Conservation (phyloP, 1,139 yeast species). For the Taphrina pruni region DNA sequence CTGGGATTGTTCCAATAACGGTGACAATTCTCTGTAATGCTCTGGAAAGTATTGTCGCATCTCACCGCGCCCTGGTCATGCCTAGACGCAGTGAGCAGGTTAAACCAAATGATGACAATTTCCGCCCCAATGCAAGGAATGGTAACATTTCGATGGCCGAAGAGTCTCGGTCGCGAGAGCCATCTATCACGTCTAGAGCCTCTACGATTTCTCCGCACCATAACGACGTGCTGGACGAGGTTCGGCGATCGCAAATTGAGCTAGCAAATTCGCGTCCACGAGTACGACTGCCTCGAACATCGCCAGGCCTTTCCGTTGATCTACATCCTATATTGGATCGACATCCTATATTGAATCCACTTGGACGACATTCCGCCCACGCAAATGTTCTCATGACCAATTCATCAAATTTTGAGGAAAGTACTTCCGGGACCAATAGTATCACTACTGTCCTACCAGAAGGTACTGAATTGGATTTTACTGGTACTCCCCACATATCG, state of each 20-base stretch:
- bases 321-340: too few relatives aligned
- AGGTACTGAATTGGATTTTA: background rate
- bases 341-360: too few relatives aligned
- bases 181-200: background rate
- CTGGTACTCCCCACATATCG: background rate
- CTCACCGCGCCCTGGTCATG: conserved; percentile 1
- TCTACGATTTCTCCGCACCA: background rate
- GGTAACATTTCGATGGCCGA: background rate
- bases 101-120: background rate
- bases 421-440: background rate
- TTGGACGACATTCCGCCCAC: background rate
- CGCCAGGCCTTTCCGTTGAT: background rate
- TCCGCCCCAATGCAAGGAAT: background rate
- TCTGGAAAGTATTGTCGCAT: conserved; percentile 12
- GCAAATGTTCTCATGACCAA: background rate
- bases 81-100: background rate
- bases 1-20: conserved; percentile 87
- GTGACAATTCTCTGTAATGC: conserved; percentile 78
- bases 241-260: background rate
- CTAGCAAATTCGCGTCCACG: background rate
- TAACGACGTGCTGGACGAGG: background rate
- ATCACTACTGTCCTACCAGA: background rate
- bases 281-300: background rate
- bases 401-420: background rate
- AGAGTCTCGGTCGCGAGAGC: background rate